Evolutionary conservation across 345 rosid species (phyloP), one percentile per base, ranked within the genome.

Genomic region (Syzygium aromaticum): DNA sequence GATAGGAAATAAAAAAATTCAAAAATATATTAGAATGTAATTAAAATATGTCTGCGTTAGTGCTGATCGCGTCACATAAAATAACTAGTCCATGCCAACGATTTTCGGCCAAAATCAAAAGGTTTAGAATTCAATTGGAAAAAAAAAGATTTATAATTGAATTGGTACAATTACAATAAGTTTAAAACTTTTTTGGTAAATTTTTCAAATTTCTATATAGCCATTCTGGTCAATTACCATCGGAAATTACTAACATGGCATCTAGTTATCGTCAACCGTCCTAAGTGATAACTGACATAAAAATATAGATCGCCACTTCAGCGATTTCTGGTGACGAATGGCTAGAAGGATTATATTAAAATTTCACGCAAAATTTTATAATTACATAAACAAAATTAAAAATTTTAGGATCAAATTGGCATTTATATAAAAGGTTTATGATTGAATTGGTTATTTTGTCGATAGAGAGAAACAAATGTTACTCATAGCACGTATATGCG

Each of bases 401-500:
- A 61, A 0, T 1, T 3, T 61, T 0, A 13, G 6, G 4, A n/a
- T 7, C 3, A 0, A 61, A n/a, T 61, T n/a, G 73, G 3, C 9
- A n/a, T 61, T 61, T 0, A 17, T 12, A 61, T 0, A 0, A 6
- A 0, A 61, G 1, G n/a, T 61, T n/a, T 61, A n/a, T 1, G 8
- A n/a, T 1, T n/a, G 4, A n/a, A 61, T 61, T 61, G 17, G 6
- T n/a, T 16, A 61, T 16, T 61, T 61, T 61, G 9, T 8, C 33
- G 12, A 61, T n/a, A 52, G 19, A 61, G 17, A 61, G 38, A 61
- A 0, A 61, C 33, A 13, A 61, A 61, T 61, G 38, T 61, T 61
- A n/a, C 5, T n/a, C 73, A n/a, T 61, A n/a, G 5, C 73, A 61
- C 33, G 13, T n/a, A 27, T n/a, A 3, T n/a, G 38, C 1, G 0